Evolutionary conservation across 169 alveolate species (phyloP).

Genomic region (Eimeria praecox): DNA sequence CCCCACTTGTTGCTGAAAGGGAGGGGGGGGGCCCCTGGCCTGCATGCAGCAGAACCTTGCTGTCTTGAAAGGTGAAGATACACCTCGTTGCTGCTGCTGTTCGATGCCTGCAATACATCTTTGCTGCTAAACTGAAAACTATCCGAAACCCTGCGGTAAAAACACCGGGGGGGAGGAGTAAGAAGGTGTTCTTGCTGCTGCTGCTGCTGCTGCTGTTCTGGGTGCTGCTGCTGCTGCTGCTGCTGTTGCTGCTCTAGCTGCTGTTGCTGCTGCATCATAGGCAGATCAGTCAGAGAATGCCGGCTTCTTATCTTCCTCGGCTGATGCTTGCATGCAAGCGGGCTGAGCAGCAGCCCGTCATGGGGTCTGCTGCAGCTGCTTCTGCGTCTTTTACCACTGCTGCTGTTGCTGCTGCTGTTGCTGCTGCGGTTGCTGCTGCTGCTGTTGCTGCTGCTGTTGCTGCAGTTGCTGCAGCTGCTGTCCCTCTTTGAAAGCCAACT

Average conservation of each 20-base stretch:
- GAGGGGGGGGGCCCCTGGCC: background rate
- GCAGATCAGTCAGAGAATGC: background rate
- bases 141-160: slow-evolving; percentile 23
- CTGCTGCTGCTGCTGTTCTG: background rate
- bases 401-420: slow-evolving; percentile 10
- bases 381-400: background rate
- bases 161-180: background rate
- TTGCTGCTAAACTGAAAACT: background rate
- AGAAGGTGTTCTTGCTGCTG: background rate
- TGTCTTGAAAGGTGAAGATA: background rate
- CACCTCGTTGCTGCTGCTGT: slow-evolving; percentile 4
- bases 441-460: slow-evolving; percentile 28
- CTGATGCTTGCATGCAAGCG: background rate
- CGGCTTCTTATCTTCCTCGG: background rate
- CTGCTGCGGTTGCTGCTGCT: slow-evolving; percentile 4
- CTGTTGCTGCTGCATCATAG: background rate
- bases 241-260: background rate
- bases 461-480: slow-evolving; percentile 31
- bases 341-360: background rate
- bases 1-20: background rate
- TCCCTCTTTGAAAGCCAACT: slow-evolving; percentile 11
- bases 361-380: background rate
- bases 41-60: background rate
- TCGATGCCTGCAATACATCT: background rate
- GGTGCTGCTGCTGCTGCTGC: slow-evolving; percentile 53